Percentiles rank a stretch among this genome's conserved stretches.
phyloP scores from a whole-genome alignment of 164 flowering plant species.

The Vitis rupestris region DNA sequence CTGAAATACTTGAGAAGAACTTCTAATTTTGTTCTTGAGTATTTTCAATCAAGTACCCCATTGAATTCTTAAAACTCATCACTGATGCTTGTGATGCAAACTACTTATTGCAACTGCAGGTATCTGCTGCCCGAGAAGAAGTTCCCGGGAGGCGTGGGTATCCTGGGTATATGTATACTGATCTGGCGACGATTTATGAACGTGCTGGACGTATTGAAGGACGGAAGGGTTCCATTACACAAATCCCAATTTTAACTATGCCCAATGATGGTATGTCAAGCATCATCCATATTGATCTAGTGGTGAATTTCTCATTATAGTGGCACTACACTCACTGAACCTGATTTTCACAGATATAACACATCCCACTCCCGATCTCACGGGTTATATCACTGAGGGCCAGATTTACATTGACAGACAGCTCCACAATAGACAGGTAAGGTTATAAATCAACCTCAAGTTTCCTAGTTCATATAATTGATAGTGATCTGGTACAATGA shows the following conservation, averaged over 20 bases:
- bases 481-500: background rate
- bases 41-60: no score
- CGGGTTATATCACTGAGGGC: conserved; percentile 98
- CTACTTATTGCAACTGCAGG: conserved; percentile 41
- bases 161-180: conserved; percentile 99
- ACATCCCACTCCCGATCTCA: conserved; percentile 98
- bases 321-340: background rate
- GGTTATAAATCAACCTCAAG: background rate
- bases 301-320: background rate
- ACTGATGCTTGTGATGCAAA: background rate
- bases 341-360: conserved; percentile 69
- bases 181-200: conserved; percentile 94
- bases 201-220: conserved; percentile 99
- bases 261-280: conserved; percentile 80
- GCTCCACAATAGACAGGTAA: conserved; percentile 87
- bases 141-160: conserved; percentile 99
- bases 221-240: conserved; percentile 93
- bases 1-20: no score
- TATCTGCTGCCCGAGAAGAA: conserved; percentile 99
- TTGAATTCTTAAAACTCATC: no score
- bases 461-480: background rate
- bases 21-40: no score
- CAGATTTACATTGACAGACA: conserved; percentile 97
- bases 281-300: background rate
- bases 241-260: conserved; percentile 96